Evolutionary conservation across 495 filamentous ascomycete species (phyloP).

Genomic region (Aspergillus avenaceus): DNA sequence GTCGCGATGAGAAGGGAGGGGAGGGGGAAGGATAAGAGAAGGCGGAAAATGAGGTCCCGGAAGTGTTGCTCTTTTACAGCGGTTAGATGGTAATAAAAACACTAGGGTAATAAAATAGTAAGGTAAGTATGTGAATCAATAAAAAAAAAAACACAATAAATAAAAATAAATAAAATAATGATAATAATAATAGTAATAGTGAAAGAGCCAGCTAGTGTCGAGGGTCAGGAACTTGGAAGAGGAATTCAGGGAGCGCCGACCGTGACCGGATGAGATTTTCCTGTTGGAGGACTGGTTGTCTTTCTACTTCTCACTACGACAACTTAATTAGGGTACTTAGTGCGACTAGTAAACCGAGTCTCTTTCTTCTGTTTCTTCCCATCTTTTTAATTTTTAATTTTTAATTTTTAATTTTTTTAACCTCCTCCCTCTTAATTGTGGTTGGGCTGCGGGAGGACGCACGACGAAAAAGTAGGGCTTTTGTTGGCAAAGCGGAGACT

Average conservation of each 20-base stretch:
- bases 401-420: background rate
- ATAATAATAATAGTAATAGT: constrained; percentile 10
- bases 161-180: constrained; percentile 14
- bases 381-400: too few species aligned
- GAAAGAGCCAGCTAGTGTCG: constrained; percentile 7
- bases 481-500: constrained; percentile 18
- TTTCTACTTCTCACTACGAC: background rate
- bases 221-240: constrained; percentile 13
- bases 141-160: constrained; percentile 13
- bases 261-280: constrained; percentile 11
- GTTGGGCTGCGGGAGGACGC: constrained; percentile 3
- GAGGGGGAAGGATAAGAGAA: constrained; percentile 4
- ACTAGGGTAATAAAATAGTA: constrained; percentile 9
- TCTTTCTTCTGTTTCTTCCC: constrained; percentile 2
- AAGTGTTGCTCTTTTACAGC: constrained; percentile 20
- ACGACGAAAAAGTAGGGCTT: constrained; percentile 15
- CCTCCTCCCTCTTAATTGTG: constrained; percentile 3
- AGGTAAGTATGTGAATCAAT: constrained; percentile 7
- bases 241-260: constrained; percentile 21
- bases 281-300: constrained; percentile 1
- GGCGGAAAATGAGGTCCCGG: constrained; percentile 7
- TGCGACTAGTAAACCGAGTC: background rate
- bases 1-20: constrained; percentile 13
- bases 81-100: constrained; percentile 10
- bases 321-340: constrained; percentile 1